Evolutionary conservation across 768 basidiomycete genomes (phyloP).

Genomic region (Psilocybe sp.): DNA sequence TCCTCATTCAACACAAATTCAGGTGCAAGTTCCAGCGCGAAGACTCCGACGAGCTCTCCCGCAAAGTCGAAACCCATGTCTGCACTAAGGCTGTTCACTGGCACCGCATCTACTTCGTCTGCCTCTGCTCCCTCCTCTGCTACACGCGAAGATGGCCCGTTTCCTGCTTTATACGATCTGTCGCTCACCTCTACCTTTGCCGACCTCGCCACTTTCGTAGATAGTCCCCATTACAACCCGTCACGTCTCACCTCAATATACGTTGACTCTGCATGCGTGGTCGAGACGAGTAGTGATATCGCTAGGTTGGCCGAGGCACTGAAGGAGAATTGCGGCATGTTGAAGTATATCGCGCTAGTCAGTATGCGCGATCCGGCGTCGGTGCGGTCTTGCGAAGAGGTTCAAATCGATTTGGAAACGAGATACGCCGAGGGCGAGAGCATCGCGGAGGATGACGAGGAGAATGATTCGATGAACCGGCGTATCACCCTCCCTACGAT

Average conservation of each 20-base stretch:
- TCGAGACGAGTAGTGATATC: conserved; percentile 41
- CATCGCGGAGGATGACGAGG: too few relatives aligned
- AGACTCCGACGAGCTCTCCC: too few relatives aligned
- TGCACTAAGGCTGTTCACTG: too few relatives aligned
- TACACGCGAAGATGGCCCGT: conserved; percentile 42
- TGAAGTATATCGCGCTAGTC: conserved; percentile 44
- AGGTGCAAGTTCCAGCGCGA: too few relatives aligned
- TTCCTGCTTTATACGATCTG: conserved; percentile 52
- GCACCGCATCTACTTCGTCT: too few relatives aligned
- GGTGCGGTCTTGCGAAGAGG: too few relatives aligned
- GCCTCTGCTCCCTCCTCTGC: conserved; percentile 42
- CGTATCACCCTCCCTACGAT: conserved; percentile 31
- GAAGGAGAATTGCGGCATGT: conserved; percentile 43
- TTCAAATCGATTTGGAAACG: too few relatives aligned
- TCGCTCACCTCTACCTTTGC: conserved; percentile 43
- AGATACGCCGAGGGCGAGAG: too few relatives aligned
- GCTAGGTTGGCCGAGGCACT: conserved; percentile 41
- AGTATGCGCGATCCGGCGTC: conserved; percentile 20
- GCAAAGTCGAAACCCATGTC: too few relatives aligned
- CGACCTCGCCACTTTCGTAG: conserved; percentile 44
- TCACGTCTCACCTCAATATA: conserved; percentile 47
- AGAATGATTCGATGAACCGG: conserved; percentile 2
- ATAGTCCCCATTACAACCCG: conserved; percentile 38
- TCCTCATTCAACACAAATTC: too few relatives aligned
- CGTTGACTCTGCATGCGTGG: conserved; percentile 40